Base-by-base conservation (phyloP, 75 land plant genomes). In the Cunninghamia lanceolata region DNA sequence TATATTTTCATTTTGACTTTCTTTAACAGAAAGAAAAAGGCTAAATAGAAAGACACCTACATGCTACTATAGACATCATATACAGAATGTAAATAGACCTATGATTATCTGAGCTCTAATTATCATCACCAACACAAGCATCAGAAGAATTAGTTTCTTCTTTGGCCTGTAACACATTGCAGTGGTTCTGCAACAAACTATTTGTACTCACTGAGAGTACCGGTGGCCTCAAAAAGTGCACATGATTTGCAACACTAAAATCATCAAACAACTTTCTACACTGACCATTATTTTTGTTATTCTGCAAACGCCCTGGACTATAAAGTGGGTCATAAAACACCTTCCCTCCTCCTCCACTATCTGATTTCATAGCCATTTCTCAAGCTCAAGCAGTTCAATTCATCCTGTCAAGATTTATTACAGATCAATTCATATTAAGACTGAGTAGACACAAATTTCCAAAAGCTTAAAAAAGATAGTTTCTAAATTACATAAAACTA, bases 221-320 rank as follows among this genome's bases (percentile, higher is more conserved):
- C 19, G 14, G 78, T 75, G 78, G 78, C 78, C 38, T 75, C 38
- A 75, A 36, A 38, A 75, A 32, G 16, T 75, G 78, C 13, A 75
- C 78, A 36, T 75, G 78, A 35, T 75, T 75, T 17, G 78, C 78
- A 35, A 75, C 78, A 32, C 78, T 75, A 17, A 75, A 75, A 36
- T 75, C 78, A 34, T 75, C 78, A 75, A 75, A 75, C 38, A 75
- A 36, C 78, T 36, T 75, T 17, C 38, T 14, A 75, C 16, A 11
- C 17, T 34, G 16, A 0, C 34, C 78, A 34, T 16, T 15, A 11
- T 15, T 75, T 6, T 34, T 75, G 21, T 36, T 14, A 16, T 28
- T 32, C 11, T 35, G 16, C 35, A 32, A 32, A 11, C 36, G 32
- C 21, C 43, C 16, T 39, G 19, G 78, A 16, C 78, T 34, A 38